Evolutionary conservation across 2,329 filamentous ascomycete genomes (phyloP).

Genomic region (Orbilia javanica): DNA sequence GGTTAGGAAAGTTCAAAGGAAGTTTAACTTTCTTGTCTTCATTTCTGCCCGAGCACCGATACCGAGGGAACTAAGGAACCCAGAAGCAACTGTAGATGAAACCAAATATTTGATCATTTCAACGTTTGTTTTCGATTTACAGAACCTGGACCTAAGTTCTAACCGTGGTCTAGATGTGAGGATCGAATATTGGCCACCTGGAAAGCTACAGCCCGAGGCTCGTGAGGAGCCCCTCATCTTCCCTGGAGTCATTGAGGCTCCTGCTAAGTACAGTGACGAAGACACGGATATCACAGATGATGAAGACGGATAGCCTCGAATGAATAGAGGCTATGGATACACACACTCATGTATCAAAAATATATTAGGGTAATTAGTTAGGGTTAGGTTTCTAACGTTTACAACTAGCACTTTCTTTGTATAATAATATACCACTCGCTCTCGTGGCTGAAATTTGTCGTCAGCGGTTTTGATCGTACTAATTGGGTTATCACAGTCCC

Average conservation of each 20-base stretch:
- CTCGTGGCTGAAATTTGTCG: too few relatives aligned
- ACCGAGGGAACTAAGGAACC: not conserved
- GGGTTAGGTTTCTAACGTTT: too few relatives aligned
- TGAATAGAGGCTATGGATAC: not conserved
- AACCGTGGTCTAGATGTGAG: not conserved
- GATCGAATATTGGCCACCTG: slow-evolving; percentile 28
- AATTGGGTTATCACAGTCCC: too few relatives aligned
- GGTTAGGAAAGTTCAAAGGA: not conserved
- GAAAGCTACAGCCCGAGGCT: not conserved
- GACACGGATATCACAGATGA: not conserved
- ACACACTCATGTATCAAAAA: not conserved
- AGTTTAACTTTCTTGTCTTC: not conserved
- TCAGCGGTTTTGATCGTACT: too few relatives aligned
- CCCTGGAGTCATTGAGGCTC: too few relatives aligned
- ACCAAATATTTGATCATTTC: not conserved
- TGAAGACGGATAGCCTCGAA: not conserved
- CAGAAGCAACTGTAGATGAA: not conserved
- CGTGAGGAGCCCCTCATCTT: not conserved
- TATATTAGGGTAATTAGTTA: too few relatives aligned
- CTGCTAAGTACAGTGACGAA: not conserved
- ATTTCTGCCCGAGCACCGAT: not conserved
- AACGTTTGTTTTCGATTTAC: slow-evolving; percentile 16
- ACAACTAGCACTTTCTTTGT: too few relatives aligned
- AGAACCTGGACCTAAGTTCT: slow-evolving; percentile 5
- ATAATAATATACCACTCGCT: too few relatives aligned